Base-by-base conservation (phyloP, 2,329 filamentous ascomycete genomes). In the Talaromyces sp. region DNA sequence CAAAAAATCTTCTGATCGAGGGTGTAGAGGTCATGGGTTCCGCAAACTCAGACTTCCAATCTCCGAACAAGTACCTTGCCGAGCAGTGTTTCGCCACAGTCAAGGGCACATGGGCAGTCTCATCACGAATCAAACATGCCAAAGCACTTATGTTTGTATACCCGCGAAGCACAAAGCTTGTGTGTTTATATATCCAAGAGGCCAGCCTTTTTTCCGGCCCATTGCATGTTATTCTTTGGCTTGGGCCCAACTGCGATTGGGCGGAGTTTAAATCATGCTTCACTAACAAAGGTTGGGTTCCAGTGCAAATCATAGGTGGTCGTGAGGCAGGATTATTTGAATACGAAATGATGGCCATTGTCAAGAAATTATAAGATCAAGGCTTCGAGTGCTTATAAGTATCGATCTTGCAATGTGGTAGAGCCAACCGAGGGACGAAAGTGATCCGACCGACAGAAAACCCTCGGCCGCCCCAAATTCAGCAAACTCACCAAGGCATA, bases 211-310 rank as follows among this genome's bases (percentile, higher is more conserved):
- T n/a, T 5, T 41, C 45, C 1, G 8, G 33, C 10, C 37, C 19
- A 19, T 39, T 61, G 45, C 45, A 33, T 31, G 9, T 48, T 16
- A 16, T 48, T 16, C 35, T 61, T 61, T 65, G 35, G 54, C 60
- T 57, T 11, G 69, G 70, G 13, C 31, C 61, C 2, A 70, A 69
- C 57, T 58, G 59, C 31, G 63, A 67, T 24, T 67, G 69, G 9
- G 63, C 67, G 0, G 68, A 71, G 57, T 60, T 70, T 1, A 64
- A 69, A n/a, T 56, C 54, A 27, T 69, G 70, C 31, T 60, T 71
- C 24, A 66, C 69, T 3, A 54, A 39, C 6, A 62, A 71, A 11
- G 65, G 65, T 1, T 65, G 70, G 31, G 13, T 66, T 0, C 41
- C 45, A 22, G 33, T 52, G 7, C 33, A 11, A 13, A 22, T 61